Base-by-base conservation (phyloP, 768 basidiomycete species). In the Boletus fagicola region DNA sequence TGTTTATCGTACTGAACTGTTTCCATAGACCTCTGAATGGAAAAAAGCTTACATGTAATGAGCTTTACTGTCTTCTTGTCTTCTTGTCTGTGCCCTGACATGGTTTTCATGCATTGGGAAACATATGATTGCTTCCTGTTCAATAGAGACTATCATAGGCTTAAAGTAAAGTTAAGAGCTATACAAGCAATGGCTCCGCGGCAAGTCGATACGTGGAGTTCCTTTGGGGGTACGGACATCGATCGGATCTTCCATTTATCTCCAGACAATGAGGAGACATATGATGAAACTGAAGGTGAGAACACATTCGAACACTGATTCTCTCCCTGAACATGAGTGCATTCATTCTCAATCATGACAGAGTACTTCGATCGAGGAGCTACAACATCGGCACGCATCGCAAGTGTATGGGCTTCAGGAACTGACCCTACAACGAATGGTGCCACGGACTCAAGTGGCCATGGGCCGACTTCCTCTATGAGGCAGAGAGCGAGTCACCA, bases 141-240 rank as follows among this genome's bases (percentile, higher is more conserved):
- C 33, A 38, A 36, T 61, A 92, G 90, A 67, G 83, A 92, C 68
- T 92, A 92, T 64, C 80, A 80, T 2, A 82, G 78, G 10, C 80
- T 92, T 16, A 91, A 91, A 71, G 86, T 82, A 60, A 76, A 78
- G 15, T 85, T 92, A 24, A 75, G 76, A 15, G 78, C 78, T 2
- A 83, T 90, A 53, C 79, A 79, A 35, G 74, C 72, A 54, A 51
- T 51, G 18, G 20, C 31, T 15, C 15, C 57, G 8, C 71, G 69
- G 0, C 72, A 74, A 53, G 38, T 66, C 11, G 57, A 65, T 20
- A 36, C 52, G 12, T 56, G 53, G 45, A 62, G 45, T 51, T 53
- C 57, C 31, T 59, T 63, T 45, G 56, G 44, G n/a, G 52, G 49
- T 1, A 49, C 39, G 6, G 48, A 60, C 26, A 22, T 42, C 13